These are phyloP conservation scores for Leccinum subrobustum DNA, from an alignment of 1,284 basidiomycete species.

Conservation along the genomic window DNA sequence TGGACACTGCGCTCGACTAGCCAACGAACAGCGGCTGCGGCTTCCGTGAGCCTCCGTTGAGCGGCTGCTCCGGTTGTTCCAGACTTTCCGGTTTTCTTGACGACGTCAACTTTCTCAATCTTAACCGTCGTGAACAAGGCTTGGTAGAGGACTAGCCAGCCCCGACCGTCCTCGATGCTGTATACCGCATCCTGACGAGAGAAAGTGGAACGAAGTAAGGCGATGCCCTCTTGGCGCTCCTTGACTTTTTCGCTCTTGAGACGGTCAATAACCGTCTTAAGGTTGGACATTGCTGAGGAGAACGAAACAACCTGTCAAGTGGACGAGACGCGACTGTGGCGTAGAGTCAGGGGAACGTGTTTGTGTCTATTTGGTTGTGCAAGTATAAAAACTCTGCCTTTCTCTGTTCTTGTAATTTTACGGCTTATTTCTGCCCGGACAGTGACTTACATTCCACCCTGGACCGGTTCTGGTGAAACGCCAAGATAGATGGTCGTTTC, in stretches of 20 bases:
- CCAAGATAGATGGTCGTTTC: constrained; percentile 48
- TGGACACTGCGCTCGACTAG: constrained; percentile 59
- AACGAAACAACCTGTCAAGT: constrained; percentile 2
- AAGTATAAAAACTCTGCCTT: constrained; percentile 23
- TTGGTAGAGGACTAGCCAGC: constrained; percentile 74
- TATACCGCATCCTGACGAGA: constrained; percentile 50
- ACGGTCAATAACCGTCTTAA: constrained; percentile 49
- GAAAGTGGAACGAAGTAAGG: constrained; percentile 60
- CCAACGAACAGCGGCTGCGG: constrained; percentile 68
- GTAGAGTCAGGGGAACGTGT: constrained; percentile 11
- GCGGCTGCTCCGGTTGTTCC: constrained; percentile 41
- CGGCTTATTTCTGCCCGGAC: constrained; percentile 74
- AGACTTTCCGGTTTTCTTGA: constrained; percentile 47
- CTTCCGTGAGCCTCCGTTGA: constrained; percentile 58
- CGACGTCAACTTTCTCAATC: constrained; percentile 55
- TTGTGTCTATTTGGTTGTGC: constrained; percentile 31
- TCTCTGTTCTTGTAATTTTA: not conserved
- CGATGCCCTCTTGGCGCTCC: constrained; percentile 68
- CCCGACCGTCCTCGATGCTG: constrained; percentile 52
- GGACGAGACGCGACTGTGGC: constrained; percentile 14
- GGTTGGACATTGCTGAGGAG: constrained; percentile 35
- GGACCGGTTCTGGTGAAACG: constrained; percentile 73
- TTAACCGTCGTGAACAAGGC: constrained; percentile 67
- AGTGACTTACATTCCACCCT: constrained; percentile 53
- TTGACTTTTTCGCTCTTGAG: constrained; percentile 69